Evolutionary conservation across 371 early-diverging fungal genomes (phyloP).

Genomic region (Zychaea mexicana): DNA sequence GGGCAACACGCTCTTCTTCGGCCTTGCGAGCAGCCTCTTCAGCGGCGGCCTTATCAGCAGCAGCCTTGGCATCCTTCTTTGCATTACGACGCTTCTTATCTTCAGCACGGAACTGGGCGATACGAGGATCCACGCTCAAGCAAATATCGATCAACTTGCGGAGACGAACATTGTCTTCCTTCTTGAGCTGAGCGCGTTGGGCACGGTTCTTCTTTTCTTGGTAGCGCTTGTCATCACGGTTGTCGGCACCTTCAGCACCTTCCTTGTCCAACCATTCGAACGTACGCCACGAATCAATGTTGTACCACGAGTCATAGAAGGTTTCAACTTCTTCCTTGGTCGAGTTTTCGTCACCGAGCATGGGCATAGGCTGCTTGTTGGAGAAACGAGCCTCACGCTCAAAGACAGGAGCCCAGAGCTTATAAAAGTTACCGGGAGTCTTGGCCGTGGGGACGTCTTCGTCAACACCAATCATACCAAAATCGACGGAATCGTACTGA

Average conservation of each 20-base stretch:
- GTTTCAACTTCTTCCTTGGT: constrained; percentile 83
- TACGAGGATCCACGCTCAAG: constrained; percentile 87
- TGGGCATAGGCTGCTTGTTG: constrained; percentile 79
- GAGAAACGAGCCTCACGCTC: constrained; percentile 93
- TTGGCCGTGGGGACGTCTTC: constrained; percentile 71
- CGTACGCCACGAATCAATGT: constrained; percentile 96
- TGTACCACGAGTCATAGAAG: constrained; percentile 98
- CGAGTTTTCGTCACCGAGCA: constrained; percentile 80
- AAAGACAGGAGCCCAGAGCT: constrained; percentile 87
- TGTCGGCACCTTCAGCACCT: constrained; percentile 86
- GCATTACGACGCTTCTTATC: constrained; percentile 89
- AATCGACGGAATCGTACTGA: constrained; percentile 97
- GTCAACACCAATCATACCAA: constrained; percentile 60
- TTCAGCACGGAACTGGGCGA: constrained; percentile 86
- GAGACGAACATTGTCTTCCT: constrained; percentile 94
- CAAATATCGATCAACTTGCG: constrained; percentile 87
- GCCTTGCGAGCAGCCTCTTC: constrained; percentile 63
- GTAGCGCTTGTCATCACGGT: constrained; percentile 96
- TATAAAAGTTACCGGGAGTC: constrained; percentile 86
- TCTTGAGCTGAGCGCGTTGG: constrained; percentile 90
- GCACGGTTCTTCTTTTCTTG: constrained; percentile 95
- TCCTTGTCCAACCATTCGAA: constrained; percentile 99
- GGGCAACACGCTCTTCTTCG: constrained; percentile 49
- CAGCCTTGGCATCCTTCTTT: constrained; percentile 87
- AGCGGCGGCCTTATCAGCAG: constrained; percentile 69